Evolutionary conservation across 2,329 filamentous ascomycete species (phyloP).

Genomic region (Claviceps sp.): DNA sequence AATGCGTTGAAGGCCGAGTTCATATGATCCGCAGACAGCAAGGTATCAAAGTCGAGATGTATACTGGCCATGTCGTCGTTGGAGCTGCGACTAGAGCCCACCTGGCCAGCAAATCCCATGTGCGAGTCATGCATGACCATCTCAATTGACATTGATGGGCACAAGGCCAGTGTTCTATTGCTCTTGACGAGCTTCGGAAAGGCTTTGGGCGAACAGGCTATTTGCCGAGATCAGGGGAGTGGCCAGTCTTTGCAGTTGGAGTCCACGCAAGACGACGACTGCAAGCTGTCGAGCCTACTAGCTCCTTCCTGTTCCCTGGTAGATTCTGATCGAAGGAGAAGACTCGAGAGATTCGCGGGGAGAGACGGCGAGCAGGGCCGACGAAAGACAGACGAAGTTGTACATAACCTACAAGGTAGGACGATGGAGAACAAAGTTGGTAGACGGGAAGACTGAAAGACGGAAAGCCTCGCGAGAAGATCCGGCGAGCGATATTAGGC

Average conservation of each 20-base stretch:
- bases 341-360: too few species aligned
- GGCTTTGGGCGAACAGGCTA: neutral
- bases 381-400: too few species aligned
- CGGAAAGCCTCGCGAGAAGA: too few species aligned
- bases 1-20: constrained; percentile 15
- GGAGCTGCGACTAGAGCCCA: constrained; percentile 9
- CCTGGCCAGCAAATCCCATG: constrained; percentile 11
- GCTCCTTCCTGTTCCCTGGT: too few species aligned
- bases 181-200: neutral
- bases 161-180: neutral
- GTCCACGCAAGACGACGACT: neutral
- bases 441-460: too few species aligned
- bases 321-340: too few species aligned
- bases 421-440: too few species aligned
- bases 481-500: too few species aligned
- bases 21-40: constrained; percentile 13
- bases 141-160: neutral
- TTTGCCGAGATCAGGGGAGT: neutral
- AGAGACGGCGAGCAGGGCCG: too few species aligned
- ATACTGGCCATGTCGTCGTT: constrained; percentile 18
- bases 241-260: neutral
- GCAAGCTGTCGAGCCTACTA: neutral
- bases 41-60: constrained; percentile 13
- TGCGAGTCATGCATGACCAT: constrained; percentile 14
- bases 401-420: too few species aligned